Evolutionary conservation across 1,139 yeast species (phyloP).

Genomic region (Nadsonia starkeyi-henricii): DNA sequence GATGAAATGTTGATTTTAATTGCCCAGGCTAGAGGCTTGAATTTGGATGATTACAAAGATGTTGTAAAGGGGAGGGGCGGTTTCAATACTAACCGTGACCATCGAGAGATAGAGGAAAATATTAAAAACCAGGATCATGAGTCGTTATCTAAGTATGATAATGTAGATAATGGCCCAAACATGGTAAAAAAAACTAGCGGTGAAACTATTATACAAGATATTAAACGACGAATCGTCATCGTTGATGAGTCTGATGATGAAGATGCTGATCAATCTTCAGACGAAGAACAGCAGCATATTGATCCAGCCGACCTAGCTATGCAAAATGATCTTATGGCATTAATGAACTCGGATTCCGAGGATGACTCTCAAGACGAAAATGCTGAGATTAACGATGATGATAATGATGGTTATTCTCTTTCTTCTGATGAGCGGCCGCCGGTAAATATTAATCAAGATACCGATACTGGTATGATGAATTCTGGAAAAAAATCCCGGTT

Average conservation of each 20-base stretch:
- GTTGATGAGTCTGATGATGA: conserved; percentile 7
- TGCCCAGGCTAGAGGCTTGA: conserved; percentile 35
- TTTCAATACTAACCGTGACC: too few relatives aligned
- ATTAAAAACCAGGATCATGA: too few relatives aligned
- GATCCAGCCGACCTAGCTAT: background rate
- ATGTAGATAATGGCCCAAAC: background rate
- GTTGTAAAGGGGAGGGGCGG: too few relatives aligned
- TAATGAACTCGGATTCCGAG: conserved; percentile 4
- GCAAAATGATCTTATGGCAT: background rate
- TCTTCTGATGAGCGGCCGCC: conserved; percentile 8
- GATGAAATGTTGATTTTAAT: conserved; percentile 26
- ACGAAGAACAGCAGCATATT: conserved; percentile 5
- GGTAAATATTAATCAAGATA: conserved; percentile 3
- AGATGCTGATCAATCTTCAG: conserved; percentile 6
- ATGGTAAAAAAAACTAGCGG: conserved; percentile 1
- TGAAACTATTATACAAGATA: background rate
- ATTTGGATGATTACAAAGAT: conserved; percentile 12
- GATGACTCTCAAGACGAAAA: conserved; percentile 7
- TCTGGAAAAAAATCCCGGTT: conserved; percentile 6
- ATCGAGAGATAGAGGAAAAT: too few relatives aligned
- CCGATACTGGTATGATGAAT: conserved; percentile 2
- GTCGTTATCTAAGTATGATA: too few relatives aligned
- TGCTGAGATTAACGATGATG: conserved; percentile 11
- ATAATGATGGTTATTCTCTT: conserved; percentile 3
- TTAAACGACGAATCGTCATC: conserved; percentile 8